Evolutionary conservation across 1,284 basidiomycete genomes (phyloP).

Genomic region (Melampsora occidentalis): DNA sequence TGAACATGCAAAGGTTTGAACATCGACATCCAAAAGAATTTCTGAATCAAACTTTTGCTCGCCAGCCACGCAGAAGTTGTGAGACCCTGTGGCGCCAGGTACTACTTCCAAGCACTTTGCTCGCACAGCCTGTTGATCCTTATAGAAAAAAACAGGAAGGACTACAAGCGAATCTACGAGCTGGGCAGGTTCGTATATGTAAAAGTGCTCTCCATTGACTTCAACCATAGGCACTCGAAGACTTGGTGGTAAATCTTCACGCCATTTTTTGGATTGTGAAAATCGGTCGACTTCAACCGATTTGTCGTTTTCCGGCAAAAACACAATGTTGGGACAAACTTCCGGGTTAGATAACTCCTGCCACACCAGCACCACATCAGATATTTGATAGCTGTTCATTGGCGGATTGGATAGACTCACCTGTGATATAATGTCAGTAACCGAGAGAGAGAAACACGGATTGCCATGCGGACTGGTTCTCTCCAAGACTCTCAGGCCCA

Average conservation of each 20-base stretch:
- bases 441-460: background rate
- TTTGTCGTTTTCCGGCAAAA: background rate
- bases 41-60: background rate
- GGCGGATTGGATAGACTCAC: background rate
- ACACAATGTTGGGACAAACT: background rate
- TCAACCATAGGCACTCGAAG: conserved; percentile 6
- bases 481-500: background rate
- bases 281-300: background rate
- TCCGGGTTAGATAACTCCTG: conserved; percentile 1
- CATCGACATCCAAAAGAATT: background rate
- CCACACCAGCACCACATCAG: background rate
- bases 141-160: background rate
- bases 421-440: background rate
- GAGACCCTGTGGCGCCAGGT: background rate
- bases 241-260: background rate
- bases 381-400: background rate
- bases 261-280: conserved; percentile 23
- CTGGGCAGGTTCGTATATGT: background rate
- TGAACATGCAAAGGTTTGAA: background rate
- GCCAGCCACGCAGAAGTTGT: background rate
- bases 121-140: background rate
- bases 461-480: background rate
- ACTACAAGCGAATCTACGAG: background rate
- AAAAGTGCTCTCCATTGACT: background rate
- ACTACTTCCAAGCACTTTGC: background rate